These are phyloP conservation scores for Penicillium parvum DNA, from an alignment of 495 filamentous ascomycete genomes.

Conservation along the genomic window DNA sequence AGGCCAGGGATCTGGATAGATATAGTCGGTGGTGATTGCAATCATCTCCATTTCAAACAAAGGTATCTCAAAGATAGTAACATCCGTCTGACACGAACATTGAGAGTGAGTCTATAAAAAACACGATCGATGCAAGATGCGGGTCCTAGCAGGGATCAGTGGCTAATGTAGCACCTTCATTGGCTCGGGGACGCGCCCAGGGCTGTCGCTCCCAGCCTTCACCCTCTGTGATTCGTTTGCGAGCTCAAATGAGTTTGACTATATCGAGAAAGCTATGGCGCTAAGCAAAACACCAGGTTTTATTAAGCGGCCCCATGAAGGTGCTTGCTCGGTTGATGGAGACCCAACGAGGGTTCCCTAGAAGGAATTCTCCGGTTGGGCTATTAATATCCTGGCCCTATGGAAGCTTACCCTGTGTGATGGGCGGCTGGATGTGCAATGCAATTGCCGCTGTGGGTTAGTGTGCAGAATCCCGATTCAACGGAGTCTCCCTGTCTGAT, in stretches of 20 bases:
- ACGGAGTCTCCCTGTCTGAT: not conserved
- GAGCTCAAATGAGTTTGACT: slow-evolving; percentile 16
- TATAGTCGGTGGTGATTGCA: slow-evolving; percentile 17
- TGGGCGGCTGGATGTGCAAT: slow-evolving; percentile 24
- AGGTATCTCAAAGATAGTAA: slow-evolving; percentile 25
- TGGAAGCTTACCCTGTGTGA: slow-evolving; percentile 5
- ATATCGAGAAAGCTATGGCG: slow-evolving; percentile 20
- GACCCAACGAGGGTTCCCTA: slow-evolving; percentile 1
- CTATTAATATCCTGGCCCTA: slow-evolving; percentile 23
- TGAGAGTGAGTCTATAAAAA: slow-evolving; percentile 22
- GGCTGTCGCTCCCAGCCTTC: slow-evolving; percentile 15
- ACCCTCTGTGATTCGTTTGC: slow-evolving; percentile 14
- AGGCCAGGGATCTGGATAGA: slow-evolving; percentile 19
- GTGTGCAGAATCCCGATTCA: slow-evolving; percentile 23
- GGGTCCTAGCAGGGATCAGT: slow-evolving; percentile 25
- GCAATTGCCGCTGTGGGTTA: slow-evolving; percentile 25
- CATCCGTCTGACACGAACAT: slow-evolving; percentile 23
- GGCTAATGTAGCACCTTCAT: slow-evolving; percentile 11
- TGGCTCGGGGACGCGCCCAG: slow-evolving; percentile 18
- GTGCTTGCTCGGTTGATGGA: not conserved
- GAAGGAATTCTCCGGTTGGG: slow-evolving; percentile 15
- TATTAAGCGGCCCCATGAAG: slow-evolving; percentile 14
- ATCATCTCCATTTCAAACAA: slow-evolving; percentile 5
- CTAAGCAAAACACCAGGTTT: slow-evolving; percentile 26
- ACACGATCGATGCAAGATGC: slow-evolving; percentile 23